Evolutionary conservation across 2,329 filamentous ascomycete species (phyloP), one percentile per base, ranked within the genome.

Genomic region (Paradendryphiella salina): DNA sequence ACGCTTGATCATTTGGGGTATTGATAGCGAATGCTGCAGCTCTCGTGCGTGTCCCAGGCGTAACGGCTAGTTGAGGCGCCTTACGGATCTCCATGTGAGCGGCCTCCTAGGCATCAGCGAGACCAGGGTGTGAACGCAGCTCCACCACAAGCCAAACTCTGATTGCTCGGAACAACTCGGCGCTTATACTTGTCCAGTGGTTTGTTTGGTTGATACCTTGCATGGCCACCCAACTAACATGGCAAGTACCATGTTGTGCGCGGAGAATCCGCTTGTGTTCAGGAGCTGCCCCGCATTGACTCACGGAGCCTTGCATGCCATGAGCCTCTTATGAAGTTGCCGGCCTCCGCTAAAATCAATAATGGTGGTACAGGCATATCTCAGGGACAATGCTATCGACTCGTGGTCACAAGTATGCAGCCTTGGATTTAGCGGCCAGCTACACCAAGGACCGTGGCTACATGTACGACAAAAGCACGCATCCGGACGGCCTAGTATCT

Each of bases 61-160:
- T 21, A 21, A 23, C 42, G 44, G 44, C 26, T 29, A 13, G 45
- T 18, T 23, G 28, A 34, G 38, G 46, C 23, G 44, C 21, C 17
- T 14, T 21, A 13, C n/a, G n/a, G 15, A 26, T 28, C n/a, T 31
- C 17, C 10, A n/a, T 36, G 15, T 9, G 44, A 29, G 49, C 49
- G 49, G 49, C 49, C 49, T 52, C 49, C 26, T 23, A 48, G 49
- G 49, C 49, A 48, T 28, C 49, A 20, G 28, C 36, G 28, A 32
- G 17, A 20, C 32, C 39, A 37, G 34, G 38, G 8, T 42, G 18
- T 28, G 15, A 20, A 14, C 20, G 31, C 34, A 15, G 18, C 32
- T 42, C 36, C 18, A 33, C 37, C 17, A 28, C 17, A 18, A 18
- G 18, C 39, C 29, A 33, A n/a, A 3, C 15, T 37, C 15, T 41